These are phyloP conservation scores for Botryotinia convoluta DNA, from an alignment of 2,329 filamentous ascomycete genomes.

Conservation along the genomic window DNA sequence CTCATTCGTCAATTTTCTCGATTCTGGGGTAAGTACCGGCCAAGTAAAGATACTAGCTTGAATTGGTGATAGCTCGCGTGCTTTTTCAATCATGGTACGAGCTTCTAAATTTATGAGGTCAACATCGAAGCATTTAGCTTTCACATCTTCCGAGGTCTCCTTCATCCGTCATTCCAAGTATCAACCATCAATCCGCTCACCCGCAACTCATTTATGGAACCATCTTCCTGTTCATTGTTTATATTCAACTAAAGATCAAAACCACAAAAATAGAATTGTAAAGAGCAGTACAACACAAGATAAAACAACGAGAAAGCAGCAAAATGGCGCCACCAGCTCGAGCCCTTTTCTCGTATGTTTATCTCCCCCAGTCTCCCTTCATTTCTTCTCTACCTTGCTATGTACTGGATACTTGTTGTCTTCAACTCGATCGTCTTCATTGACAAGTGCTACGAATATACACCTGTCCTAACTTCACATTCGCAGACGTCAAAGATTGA, in stretches of 20 bases:
- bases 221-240: no score
- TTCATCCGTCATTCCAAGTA: not conserved
- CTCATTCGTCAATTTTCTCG: not conserved
- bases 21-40: not conserved
- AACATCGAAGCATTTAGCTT: not conserved
- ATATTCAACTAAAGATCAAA: not conserved
- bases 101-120: not conserved
- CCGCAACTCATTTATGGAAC: not conserved
- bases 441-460: not conserved
- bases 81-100: not conserved
- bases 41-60: not conserved
- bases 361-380: not conserved
- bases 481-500: slow-evolving; percentile 32
- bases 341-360: slow-evolving; percentile 19
- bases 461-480: slow-evolving; percentile 20
- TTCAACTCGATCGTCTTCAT: not conserved
- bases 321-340: slow-evolving; percentile 19
- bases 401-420: not conserved
- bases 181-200: not conserved
- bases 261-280: not conserved
- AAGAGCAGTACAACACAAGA: not conserved
- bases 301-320: not conserved
- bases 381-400: not conserved
- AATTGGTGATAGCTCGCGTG: slow-evolving; percentile 15
- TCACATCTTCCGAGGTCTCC: not conserved